These are phyloP conservation scores for Lactarius trivialis DNA, from an alignment of 768 basidiomycete species.

Conservation along the genomic window DNA sequence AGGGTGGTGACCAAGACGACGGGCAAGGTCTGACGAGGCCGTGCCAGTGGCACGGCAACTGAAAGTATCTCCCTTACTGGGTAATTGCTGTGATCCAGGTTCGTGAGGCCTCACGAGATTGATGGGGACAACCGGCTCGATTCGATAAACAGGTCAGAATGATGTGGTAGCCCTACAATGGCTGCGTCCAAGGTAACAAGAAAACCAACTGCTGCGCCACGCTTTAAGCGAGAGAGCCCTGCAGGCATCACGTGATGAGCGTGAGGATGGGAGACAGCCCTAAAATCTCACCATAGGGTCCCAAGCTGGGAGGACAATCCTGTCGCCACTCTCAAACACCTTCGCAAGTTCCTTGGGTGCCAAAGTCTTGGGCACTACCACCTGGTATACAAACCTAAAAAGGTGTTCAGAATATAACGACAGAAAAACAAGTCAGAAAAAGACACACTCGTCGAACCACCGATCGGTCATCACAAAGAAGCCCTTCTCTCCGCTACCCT, in stretches of 20 bases:
- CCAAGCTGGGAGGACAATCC: conserved; percentile 76
- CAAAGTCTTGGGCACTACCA: conserved; percentile 76
- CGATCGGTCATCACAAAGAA: conserved; percentile 87
- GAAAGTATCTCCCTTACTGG: no score
- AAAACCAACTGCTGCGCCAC: neutral
- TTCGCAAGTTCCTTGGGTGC: conserved; percentile 77
- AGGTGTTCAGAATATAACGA: neutral
- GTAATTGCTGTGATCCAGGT: no score
- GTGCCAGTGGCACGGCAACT: no score
- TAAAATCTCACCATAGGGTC: conserved; percentile 68
- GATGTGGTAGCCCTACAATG: neutral
- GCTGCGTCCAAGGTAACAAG: neutral
- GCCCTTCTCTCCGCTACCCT: conserved; percentile 68
- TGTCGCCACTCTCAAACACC: conserved; percentile 64
- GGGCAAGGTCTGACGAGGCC: no score
- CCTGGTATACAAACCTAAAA: conserved; percentile 89
- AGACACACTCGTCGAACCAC: conserved; percentile 85
- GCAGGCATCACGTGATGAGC: neutral
- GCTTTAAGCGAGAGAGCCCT: conserved; percentile 21
- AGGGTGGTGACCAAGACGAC: no score
- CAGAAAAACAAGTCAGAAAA: neutral
- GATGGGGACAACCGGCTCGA: neutral
- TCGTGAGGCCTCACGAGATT: no score
- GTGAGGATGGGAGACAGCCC: neutral
- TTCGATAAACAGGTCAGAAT: neutral